Evolutionary conservation across 2,329 filamentous ascomycete species (phyloP), one percentile per base, ranked within the genome.

Genomic region (Ceratocystis cubensis): DNA sequence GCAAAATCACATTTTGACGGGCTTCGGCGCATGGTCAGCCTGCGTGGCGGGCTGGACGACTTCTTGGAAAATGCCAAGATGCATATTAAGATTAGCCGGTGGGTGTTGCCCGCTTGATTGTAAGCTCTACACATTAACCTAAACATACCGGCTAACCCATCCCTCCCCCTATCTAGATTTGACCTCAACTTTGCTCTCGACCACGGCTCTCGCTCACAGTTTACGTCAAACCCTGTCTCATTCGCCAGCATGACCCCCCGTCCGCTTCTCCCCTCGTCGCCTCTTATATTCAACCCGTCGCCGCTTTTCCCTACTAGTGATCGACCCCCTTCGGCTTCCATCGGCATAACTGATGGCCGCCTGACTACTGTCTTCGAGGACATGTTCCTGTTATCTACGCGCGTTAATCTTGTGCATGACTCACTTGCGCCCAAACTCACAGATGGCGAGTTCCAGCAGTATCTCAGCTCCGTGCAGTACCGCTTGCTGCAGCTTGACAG

Each of bases 51-150:
- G 2, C 25, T 68, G 17, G 66, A 68, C 56, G 66, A 64, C 25
- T 68, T 68, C 59, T 50, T 50, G 20, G 25, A 64, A 20, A 68
- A 68, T 56, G 66, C 66, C 5, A 68, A 68, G 64, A 68, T 68
- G 66, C 66, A 68, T 20, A 65, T 68, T 13, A 68, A 68, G 59
- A 28, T 68, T 5, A 64, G 66, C 46, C 53, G 66, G 66, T 63
- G 48, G n/a, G 65, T 63, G 13, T 8, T 20, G 3, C 7, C 41
- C 20, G 17, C 15, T 25, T 62, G 25, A 6, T 44, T 8, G 15
- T 44, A 28, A n/a, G 17, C 13, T 13, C 15, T 63, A 13, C 37
- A 41, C 37, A 41, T 41, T 41, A 41, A 50, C n/a, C 8, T 22
- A 10, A 50, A 50, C 46, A 8, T 15, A 41, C 62, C 3, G 20